A percentile compares a stretch with the other conserved stretches of the same genome.
These are phyloP conservation scores for Arthonia radiata DNA, from an alignment of 495 filamentous ascomycete species.

Conservation along the genomic window DNA sequence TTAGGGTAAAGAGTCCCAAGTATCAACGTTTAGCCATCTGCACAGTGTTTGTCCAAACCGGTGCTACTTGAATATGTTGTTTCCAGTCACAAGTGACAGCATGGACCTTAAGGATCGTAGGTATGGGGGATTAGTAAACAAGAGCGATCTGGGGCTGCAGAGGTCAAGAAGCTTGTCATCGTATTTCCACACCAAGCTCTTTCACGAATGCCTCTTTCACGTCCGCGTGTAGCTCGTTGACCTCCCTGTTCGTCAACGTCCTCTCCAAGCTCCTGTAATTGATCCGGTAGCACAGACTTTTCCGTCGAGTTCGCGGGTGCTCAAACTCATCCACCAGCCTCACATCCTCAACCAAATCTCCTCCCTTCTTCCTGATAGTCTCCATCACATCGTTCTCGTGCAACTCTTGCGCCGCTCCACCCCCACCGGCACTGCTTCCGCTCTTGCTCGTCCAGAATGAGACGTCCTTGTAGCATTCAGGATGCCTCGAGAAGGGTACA, in stretches of 20 bases:
- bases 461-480: constrained; percentile 69
- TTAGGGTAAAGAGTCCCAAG: no score
- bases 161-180: no score
- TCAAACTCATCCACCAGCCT: constrained; percentile 58
- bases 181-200: constrained; percentile 56
- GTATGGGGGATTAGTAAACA: no score
- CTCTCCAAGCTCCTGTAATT: constrained; percentile 76
- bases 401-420: constrained; percentile 16
- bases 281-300: constrained; percentile 75
- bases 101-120: no score
- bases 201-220: constrained; percentile 35
- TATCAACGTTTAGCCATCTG: no score
- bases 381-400: constrained; percentile 98
- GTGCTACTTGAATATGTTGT: no score
- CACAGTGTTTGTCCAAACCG: no score
- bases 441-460: no score
- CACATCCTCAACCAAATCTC: constrained; percentile 73
- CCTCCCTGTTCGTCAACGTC: constrained; percentile 61
- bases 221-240: constrained; percentile 46
- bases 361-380: constrained; percentile 52
- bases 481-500: constrained; percentile 69
- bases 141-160: no score
- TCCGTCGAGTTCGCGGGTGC: constrained; percentile 63
- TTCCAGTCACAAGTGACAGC: no score
- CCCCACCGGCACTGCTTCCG: constrained; percentile 9